phyloP scores from a whole-genome alignment of 2,329 filamentous ascomycete species.

The Cladophialophora yegresii region DNA sequence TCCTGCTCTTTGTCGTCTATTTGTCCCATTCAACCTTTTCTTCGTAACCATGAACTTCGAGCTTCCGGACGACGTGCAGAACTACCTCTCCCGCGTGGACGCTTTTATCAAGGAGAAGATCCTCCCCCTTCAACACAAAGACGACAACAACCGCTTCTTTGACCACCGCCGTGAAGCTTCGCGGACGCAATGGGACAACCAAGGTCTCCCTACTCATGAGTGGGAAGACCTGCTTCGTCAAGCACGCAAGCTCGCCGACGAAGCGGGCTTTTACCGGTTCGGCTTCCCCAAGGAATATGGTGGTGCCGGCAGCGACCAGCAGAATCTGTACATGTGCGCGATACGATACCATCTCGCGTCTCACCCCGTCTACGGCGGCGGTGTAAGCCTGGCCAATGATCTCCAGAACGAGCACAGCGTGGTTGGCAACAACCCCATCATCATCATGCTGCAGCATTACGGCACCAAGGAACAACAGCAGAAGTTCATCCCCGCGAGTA shows the following conservation, averaged over 20 bases:
- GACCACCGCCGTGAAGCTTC: slow-evolving; percentile 64
- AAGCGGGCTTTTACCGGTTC: slow-evolving; percentile 63
- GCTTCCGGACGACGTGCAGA: slow-evolving; percentile 53
- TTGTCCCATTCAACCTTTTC: neutral
- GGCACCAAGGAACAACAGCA: slow-evolving; percentile 58
- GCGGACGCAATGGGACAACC: slow-evolving; percentile 62
- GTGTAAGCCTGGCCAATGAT: slow-evolving; percentile 63
- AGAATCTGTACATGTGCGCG: slow-evolving; percentile 65
- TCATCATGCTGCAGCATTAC: slow-evolving; percentile 64
- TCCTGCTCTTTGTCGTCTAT: neutral
- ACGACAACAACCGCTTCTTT: slow-evolving; percentile 66
- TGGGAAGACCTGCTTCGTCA: slow-evolving; percentile 60
- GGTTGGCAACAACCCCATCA: slow-evolving; percentile 64
- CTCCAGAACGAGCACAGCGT: slow-evolving; percentile 65
- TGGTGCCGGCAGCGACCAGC: slow-evolving; percentile 52
- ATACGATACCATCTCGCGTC: slow-evolving; percentile 62
- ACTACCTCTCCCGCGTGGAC: slow-evolving; percentile 56
- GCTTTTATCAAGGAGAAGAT: slow-evolving; percentile 60
- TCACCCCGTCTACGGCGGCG: slow-evolving; percentile 51
- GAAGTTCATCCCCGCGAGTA: slow-evolving; percentile 55
- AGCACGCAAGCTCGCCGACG: slow-evolving; percentile 56
- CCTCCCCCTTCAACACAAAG: slow-evolving; percentile 55
- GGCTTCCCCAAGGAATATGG: slow-evolving; percentile 59
- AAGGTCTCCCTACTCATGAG: slow-evolving; percentile 58
- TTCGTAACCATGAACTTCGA: slow-evolving; percentile 56